phyloP scores from a whole-genome alignment of 257 asterid genomes.

The Nemophila menziesii region DNA sequence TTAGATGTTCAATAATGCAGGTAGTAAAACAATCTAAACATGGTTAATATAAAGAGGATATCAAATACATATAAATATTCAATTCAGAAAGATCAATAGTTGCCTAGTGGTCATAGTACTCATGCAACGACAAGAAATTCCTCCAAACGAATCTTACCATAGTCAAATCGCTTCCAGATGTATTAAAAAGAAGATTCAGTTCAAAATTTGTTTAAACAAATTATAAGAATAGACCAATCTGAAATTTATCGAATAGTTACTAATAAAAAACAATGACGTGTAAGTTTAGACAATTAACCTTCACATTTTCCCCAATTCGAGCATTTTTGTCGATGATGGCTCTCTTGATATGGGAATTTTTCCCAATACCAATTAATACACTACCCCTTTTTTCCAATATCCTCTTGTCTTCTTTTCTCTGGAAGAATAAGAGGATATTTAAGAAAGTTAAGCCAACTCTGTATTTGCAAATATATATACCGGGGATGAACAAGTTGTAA shows the following conservation, averaged over 20 bases:
- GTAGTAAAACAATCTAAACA: neutral
- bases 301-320: too few relatives aligned
- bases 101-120: too few relatives aligned
- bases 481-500: constrained; percentile 6
- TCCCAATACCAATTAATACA: too few relatives aligned
- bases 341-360: too few relatives aligned
- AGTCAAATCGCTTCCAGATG: too few relatives aligned
- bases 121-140: too few relatives aligned
- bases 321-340: too few relatives aligned
- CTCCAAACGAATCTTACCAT: too few relatives aligned
- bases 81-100: neutral
- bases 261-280: neutral
- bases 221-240: too few relatives aligned
- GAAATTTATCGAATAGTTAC: neutral
- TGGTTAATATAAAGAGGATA: constrained; percentile 1
- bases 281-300: constrained; percentile 26
- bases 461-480: constrained; percentile 9
- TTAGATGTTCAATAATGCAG: neutral
- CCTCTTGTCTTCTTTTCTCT: constrained; percentile 80
- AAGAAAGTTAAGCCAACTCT: neutral
- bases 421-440: constrained; percentile 14
- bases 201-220: too few relatives aligned
- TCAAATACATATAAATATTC: constrained; percentile 1
- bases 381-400: too few relatives aligned
- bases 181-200: too few relatives aligned